Base-by-base conservation (phyloP, 176 grass and related monocot genomes). In the Juncus effusus region DNA sequence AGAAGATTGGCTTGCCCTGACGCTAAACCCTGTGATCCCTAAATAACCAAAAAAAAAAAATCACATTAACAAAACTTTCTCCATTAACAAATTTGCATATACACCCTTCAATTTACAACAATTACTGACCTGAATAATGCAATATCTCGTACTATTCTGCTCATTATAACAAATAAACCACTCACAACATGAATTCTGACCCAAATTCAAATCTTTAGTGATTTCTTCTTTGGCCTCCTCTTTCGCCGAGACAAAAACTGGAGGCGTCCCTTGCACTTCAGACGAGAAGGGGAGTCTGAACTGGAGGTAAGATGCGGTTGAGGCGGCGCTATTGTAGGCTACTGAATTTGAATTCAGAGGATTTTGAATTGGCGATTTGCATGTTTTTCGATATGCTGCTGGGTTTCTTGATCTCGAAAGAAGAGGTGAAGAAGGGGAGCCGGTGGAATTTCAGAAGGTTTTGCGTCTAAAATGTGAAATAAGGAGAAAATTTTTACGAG, bases 1-100 rank as follows among this genome's bases (percentile, higher is more conserved):
- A 99, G 60, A 65, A 99, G 88, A 74, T 99, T 99, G 51, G 88
- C 88, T 76, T 99, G 88, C 94, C 88, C 92, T 62, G 88, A 89
- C 74, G 88, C 73, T 0, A 99, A 73, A n/a, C 88, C 61, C 74
- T 93, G 88, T 0, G 94, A 99, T 35, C 94, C 94, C 94, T 99
- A 72, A 15, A 78, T 42, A 65, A 63, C 40, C 13, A 71, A 62
- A 59, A 10, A 8, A 79, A 36, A 14, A 82, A 16, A 3, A 13
- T 28, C 36, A 74, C 42, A 63, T 79, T 45, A 38, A 75, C 1
- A 52, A 56, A 60, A 39, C 4, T 51, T 60, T 60, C 8, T n/a
- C 56, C 59, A 49, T 69, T 4, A 36, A 4, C 5, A 36, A 57
- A 35, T 44, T 38, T 57, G 13, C 59, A 58, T 49, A n/a, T n/a